phyloP scores from a whole-genome alignment of 2,329 filamentous ascomycete genomes.

The Colletotrichum euphorbiae region DNA sequence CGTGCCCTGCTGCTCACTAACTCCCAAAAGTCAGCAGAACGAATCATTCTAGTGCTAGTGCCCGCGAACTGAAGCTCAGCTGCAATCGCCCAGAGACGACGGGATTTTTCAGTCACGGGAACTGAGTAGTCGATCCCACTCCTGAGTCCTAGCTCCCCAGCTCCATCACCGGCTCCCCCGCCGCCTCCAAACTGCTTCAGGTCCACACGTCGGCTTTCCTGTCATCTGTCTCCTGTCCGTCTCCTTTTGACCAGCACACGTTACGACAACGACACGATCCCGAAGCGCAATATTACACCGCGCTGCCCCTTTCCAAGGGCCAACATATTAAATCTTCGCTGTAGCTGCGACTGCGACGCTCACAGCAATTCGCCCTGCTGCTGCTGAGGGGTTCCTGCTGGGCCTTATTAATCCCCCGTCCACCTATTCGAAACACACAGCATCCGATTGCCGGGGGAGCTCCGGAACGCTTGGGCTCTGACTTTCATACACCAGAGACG shows the following conservation, averaged over 20 bases:
- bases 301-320: not conserved
- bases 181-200: not conserved
- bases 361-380: not conserved
- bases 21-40: not conserved
- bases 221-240: slow-evolving; percentile 20
- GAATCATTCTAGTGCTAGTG: not conserved
- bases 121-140: slow-evolving; percentile 30
- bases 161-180: slow-evolving; percentile 6
- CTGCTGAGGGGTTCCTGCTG: not conserved
- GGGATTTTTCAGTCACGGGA: slow-evolving; percentile 23
- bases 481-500: slow-evolving; percentile 7
- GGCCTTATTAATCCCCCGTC: slow-evolving; percentile 13
- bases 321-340: not conserved
- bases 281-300: not conserved
- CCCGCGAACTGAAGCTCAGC: not conserved
- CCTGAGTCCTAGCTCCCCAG: slow-evolving; percentile 16
- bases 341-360: not conserved
- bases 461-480: slow-evolving; percentile 36
- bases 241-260: slow-evolving; percentile 13
- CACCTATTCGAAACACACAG: slow-evolving; percentile 26
- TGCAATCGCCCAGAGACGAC: not conserved
- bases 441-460: slow-evolving; percentile 33
- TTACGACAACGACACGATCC: slow-evolving; percentile 7
- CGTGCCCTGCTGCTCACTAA: not conserved
- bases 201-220: not conserved